These are phyloP conservation scores for Globisporangium okanoganense DNA, from an alignment of 352 stramenopile species.

Conservation along the genomic window DNA sequence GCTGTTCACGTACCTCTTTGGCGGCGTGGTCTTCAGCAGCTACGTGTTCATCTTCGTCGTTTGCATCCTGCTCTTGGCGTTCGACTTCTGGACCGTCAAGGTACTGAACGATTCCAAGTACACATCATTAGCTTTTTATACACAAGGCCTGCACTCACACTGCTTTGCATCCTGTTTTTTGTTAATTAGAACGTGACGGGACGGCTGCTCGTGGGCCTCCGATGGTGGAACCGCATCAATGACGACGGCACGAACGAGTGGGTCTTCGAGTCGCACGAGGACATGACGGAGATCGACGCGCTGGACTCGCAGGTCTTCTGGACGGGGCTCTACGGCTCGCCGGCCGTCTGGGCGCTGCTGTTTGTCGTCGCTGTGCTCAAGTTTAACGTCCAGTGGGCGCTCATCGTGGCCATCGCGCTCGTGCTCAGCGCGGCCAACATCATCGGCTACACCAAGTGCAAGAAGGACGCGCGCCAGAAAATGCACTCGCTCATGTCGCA, in stretches of 20 bases:
- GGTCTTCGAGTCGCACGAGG: conserved; percentile 95
- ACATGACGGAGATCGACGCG: conserved; percentile 86
- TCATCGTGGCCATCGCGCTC: conserved; percentile 92
- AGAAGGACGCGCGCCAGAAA: conserved; percentile 86
- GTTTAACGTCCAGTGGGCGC: conserved; percentile 93
- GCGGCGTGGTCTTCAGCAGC: conserved; percentile 85
- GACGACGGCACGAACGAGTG: conserved; percentile 94
- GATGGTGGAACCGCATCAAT: conserved; percentile 98
- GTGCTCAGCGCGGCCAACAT: conserved; percentile 94
- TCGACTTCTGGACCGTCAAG: conserved; percentile 99
- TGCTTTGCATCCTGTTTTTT: too few species aligned
- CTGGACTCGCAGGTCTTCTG: conserved; percentile 94
- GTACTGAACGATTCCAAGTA: conserved; percentile 14
- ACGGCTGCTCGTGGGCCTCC: conserved; percentile 90
- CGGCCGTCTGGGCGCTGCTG: conserved; percentile 88
- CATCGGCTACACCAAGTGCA: conserved; percentile 98
- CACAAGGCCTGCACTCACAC: neutral
- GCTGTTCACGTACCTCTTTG: conserved; percentile 94
- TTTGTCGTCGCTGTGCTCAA: conserved; percentile 92
- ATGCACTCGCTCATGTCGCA: conserved; percentile 82
- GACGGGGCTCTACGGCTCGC: conserved; percentile 94
- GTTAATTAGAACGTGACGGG: conserved; percentile 90
- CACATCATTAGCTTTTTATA: neutral
- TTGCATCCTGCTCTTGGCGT: conserved; percentile 94
- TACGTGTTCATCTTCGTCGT: conserved; percentile 97